Evolutionary conservation across 805 yeast genomes (phyloP), one percentile per base, ranked within the genome.

Genomic region (Hanseniaspora nectarophila): DNA sequence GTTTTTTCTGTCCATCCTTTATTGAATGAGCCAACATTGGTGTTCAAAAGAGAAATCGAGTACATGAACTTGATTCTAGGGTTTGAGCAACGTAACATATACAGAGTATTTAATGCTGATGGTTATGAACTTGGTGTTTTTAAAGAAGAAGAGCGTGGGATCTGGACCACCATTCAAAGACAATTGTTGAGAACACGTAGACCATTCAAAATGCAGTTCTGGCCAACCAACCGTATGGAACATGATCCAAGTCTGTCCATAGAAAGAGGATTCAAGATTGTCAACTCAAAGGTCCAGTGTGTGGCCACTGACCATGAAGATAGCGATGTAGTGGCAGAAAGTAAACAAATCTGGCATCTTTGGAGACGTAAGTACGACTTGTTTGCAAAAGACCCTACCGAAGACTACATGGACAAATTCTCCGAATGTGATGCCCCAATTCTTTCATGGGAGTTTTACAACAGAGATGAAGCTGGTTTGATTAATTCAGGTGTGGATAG

Each of bases 331-430:
- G 69, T 92, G 18, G 97, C 97, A 1, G 97, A 90, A 63, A 76
- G 86, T 26, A 78, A 84, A 5, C 98, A 92, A 66, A 81, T 83
- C 57, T 92, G 96, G 96, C 97, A 92, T 69, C 70, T 82, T 39
- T 89, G 96, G 95, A 75, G 97, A 63, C 73, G 98, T 54, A 69
- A 82, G 45, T 92, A 92, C 66, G 86, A 89, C 61, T 69, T 92
- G 59, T 92, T 85, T 63, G 70, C 75, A 57, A 57, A 58, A 43
- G 72, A 71, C 26, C 70, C 67, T 38, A 43, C 21, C 5, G 23
- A 42, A 9, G 44, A 29, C 2, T 71, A 67, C 23, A 59, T 59
- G 32, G 73, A 75, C 26, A 97, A 92, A 64, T 92, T 81, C 70
- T 97, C 96, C 26, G 74, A 72, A 9, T 81, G 92, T 42, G 96